Evolutionary conservation across 805 yeast genomes (phyloP), one percentile per base, ranked within the genome.

Genomic region (Wickerhamiella allomyrinae): DNA sequence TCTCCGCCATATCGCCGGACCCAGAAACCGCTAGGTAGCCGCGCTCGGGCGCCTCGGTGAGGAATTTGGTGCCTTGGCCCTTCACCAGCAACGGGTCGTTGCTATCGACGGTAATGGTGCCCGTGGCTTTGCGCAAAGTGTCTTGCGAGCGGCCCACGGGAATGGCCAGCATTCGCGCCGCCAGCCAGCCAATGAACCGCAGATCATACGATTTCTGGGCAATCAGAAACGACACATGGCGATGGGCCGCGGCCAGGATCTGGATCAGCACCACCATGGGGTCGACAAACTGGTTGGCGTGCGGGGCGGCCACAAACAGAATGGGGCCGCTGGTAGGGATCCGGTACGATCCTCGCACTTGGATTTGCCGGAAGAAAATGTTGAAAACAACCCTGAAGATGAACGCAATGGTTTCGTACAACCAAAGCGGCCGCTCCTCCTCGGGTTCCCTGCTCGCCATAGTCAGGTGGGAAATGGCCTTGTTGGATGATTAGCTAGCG

Each of bases 141-240:
- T 91, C 98, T 59, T 91, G 97, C 2, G 95, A 86, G 51, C 98
- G 71, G 13, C 75, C 78, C 1, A 91, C 98, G 3, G 96, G 95
- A 49, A 91, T 91, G 1, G 95, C 68, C 63, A 79, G 69, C 49
- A 84, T 83, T 47, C 78, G 69, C 41, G 79, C 69, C 2, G 95
- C 78, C 53, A 91, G 62, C 29, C 74, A 64, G 2, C 96, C 95
- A 48, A 91, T 76, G 42, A 82, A 70, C 15, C 63, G 62, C 25
- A 74, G 71, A 29, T 71, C 63, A 62, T 80, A 71, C 2, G 94
- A 82, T 39, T 71, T 74, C 23, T 79, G 93, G 7, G 98, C 98
- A 47, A 86, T 82, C 48, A 89, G 65, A 57, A 87, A 86, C 17
- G 85, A 74, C 13, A 83, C 72, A 34, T 89, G 65, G 47, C 95